Base-by-base conservation (phyloP, 352 stramenopile genomes). In the Pelagophyceae sp. region DNA sequence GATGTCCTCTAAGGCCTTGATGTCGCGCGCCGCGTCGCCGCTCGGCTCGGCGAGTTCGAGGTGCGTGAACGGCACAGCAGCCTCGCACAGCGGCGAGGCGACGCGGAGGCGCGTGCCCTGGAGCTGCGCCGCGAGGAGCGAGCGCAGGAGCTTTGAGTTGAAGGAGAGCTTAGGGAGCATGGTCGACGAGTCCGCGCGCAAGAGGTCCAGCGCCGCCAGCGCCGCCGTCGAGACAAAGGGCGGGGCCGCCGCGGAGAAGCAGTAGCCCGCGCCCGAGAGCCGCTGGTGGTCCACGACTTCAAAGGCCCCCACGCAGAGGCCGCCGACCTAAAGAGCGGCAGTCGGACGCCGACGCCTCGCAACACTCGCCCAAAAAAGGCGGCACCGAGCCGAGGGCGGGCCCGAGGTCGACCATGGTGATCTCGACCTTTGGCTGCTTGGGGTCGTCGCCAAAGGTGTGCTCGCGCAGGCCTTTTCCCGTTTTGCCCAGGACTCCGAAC, bases 261-360 rank as follows among this genome's bases (percentile, higher is more conserved):
- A 96, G 84, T 99, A 99, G 70, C 95, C 95, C 5, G 95, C 95
- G 54, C 93, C 97, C 80, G 93, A 97, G 40, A 99, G 89, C 69
- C 96, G 92, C 86, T 99, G 96, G 88, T 98, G 97, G 84, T 98
- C 94, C 17, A 98, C 93, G 5, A 98, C 92, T 77, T 98, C 95
- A 80, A 95, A 89, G 71, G 89, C 96, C 20, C 96, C 96, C 51
- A 97, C 94, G 77, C 93, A 98, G 76, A 99, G 94, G 64, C 96
- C 96, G 32, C 96, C 96, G n/a, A n/a, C n/a, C n/a, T n/a, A n/a
- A n/a, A n/a, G n/a, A n/a, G n/a, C n/a, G n/a, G n/a, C n/a, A n/a
- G n/a, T n/a, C n/a, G n/a, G n/a, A n/a, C n/a, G n/a, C n/a, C n/a
- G n/a, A n/a, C n/a, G n/a, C n/a, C n/a, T n/a, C n/a, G n/a, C n/a